Base-by-base conservation (phyloP, 768 basidiomycete species). In the Cystofilobasidium capitatum region DNA sequence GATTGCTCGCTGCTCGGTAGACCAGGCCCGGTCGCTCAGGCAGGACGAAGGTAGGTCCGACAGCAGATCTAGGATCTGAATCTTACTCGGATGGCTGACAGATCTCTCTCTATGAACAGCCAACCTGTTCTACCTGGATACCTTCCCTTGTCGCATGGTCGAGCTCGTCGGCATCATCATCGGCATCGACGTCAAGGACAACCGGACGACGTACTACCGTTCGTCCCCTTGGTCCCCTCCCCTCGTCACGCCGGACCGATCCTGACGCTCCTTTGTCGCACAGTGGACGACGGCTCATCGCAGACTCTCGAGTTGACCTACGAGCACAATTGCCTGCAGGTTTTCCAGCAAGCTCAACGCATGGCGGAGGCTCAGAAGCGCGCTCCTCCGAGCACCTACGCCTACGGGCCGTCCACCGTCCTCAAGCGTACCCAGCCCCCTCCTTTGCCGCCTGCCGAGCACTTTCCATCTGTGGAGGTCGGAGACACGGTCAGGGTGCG, bases 251-350 rank as follows among this genome's bases (percentile, higher is more conserved):
- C 36, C 58, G 12, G 16, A 7, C 58, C 24, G 13, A 40, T 60
- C 14, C 42, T 20, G 57, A 57, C 22, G 24, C 24, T 8, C 13
- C 17, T 22, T 26, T 24, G 12, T 29, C 47, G 5, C 29, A 5
- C 22, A 61, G 59, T 61, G 36, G 59, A 61, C 39, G 59, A 61
- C 26, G 59, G 59, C n/a, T 61, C 59, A 13, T 61, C 59, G 0
- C 22, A 42, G 39, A 61, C 39, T 8, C n/a, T 61, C 14, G 59
- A 61, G n/a, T 29, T 31, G 10, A 39, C 31, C 8, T 61, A 44
- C 24, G 59, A 29, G 6, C 59, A 61, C 44, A 61, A 44, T 24
- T 31, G 7, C 8, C n/a, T 55, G 9, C 6, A 55, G 31, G 1
- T 31, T 13, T 55, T 55, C 51, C 51, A 55, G 51, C 17, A 5